Evolutionary conservation across 257 asterid species (phyloP).

Genomic region (Verbascum thapsus): DNA sequence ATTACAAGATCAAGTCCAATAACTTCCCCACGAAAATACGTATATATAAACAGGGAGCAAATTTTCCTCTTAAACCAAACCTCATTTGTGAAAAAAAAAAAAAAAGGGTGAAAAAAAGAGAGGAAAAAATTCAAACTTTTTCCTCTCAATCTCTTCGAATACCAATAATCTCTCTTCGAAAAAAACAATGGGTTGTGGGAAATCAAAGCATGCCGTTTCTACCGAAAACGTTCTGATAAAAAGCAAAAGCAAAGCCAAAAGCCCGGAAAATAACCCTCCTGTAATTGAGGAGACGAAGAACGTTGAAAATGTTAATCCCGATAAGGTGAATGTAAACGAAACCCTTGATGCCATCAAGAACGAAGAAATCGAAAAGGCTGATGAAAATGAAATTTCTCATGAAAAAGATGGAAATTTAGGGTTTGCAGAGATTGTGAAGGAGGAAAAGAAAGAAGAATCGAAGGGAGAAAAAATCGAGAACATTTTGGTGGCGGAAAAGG

Average conservation of each 20-base stretch:
- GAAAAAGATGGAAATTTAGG: too few species aligned
- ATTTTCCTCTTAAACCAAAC: conserved; percentile 32
- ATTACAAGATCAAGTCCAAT: conserved; percentile 27
- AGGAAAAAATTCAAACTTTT: too few species aligned
- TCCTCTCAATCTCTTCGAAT: too few species aligned
- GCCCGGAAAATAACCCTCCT: conserved; percentile 6
- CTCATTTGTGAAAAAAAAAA: too few species aligned
- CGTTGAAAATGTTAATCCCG: background rate
- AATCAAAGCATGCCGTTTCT: conserved; percentile 83
- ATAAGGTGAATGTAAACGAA: conserved; percentile 14
- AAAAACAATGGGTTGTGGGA: conserved; percentile 71
- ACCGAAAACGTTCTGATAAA: conserved; percentile 51
- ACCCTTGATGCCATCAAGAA: background rate
- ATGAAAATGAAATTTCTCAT: too few species aligned
- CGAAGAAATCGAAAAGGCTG: conserved; percentile 11
- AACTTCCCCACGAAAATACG: conserved; percentile 3
- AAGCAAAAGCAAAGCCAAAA: conserved; percentile 43
- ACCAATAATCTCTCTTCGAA: too few species aligned
- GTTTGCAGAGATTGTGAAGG: too few species aligned
- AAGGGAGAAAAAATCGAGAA: too few species aligned
- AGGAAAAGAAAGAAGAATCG: too few species aligned
- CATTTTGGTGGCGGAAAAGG: background rate
- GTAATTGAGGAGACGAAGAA: conserved; percentile 12
- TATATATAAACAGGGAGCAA: conserved; percentile 23
- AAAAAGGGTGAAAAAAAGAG: too few species aligned